Percentiles rank a stretch among this genome's conserved stretches.
Conservation (phyloP, 2,329 filamentous ascomycete genomes). For the Exophiala lecanii-corni region DNA sequence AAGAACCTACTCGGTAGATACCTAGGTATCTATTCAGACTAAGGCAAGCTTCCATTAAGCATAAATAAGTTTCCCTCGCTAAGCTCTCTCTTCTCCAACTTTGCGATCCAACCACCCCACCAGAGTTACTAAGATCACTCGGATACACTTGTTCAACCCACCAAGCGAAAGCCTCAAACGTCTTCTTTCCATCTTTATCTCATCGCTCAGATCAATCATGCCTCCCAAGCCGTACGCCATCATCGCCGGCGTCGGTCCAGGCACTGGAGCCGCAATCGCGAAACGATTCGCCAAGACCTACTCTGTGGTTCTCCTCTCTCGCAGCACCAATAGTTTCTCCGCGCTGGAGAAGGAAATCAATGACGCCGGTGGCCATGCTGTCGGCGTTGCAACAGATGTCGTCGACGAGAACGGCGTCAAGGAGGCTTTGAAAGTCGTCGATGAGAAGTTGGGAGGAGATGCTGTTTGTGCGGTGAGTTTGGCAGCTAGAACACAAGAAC, state of each 20-base stretch:
- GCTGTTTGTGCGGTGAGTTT: slow-evolving; percentile 9
- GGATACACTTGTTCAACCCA: too few relatives aligned
- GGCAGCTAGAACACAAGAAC: too few relatives aligned
- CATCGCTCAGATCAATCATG: too few relatives aligned
- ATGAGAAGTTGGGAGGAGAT: slow-evolving; percentile 39
- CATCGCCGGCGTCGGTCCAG: slow-evolving; percentile 43
- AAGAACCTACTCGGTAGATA: too few relatives aligned
- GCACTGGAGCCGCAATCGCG: slow-evolving; percentile 39
- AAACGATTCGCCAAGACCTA: slow-evolving; percentile 61
- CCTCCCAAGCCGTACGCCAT: slow-evolving; percentile 33
- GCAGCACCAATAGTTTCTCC: slow-evolving; percentile 61
- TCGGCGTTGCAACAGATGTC: slow-evolving; percentile 66
- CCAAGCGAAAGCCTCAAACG: too few relatives aligned
- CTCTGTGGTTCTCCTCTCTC: slow-evolving; percentile 69
- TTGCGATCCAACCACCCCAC: too few relatives aligned
- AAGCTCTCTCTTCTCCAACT: too few relatives aligned
- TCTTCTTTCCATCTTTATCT: not conserved
- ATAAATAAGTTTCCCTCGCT: too few relatives aligned
- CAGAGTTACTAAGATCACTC: too few relatives aligned
- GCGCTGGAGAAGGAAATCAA: slow-evolving; percentile 67
- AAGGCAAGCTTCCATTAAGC: too few relatives aligned
- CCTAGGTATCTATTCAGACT: too few relatives aligned
- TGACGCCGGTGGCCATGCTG: slow-evolving; percentile 59
- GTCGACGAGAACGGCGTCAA: slow-evolving; percentile 46
- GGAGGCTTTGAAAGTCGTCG: slow-evolving; percentile 42